These are phyloP conservation scores for Yamadazyma paraphyllophila DNA, from an alignment of 805 yeast species.

Conservation along the genomic window DNA sequence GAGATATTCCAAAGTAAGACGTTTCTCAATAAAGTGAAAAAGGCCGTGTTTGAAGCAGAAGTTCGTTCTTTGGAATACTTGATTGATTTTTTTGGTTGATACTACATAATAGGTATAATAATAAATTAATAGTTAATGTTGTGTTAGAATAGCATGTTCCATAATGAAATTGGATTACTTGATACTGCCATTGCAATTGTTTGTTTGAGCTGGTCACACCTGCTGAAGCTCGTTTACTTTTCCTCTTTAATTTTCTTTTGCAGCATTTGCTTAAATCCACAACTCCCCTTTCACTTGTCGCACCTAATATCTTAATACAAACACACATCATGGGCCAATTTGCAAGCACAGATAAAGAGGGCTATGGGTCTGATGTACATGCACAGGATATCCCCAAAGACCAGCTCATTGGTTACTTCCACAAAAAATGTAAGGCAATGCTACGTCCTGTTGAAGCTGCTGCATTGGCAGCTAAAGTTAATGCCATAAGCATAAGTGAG, in stretches of 20 bases:
- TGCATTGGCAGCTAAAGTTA: conserved; percentile 15
- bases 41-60: conserved; percentile 28
- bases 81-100: conserved; percentile 16
- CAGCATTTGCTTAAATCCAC: too few relatives aligned
- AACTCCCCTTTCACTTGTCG: neutral
- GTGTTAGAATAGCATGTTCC: neutral
- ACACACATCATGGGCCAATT: conserved; percentile 21
- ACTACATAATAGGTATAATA: neutral
- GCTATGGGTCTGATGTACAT: conserved; percentile 1
- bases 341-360: neutral
- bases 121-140: neutral
- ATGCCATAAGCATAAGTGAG: conserved; percentile 16
- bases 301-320: neutral
- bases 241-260: too few relatives aligned
- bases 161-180: too few relatives aligned
- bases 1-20: conserved; percentile 24
- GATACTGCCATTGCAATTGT: too few relatives aligned
- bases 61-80: conserved; percentile 29
- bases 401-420: conserved; percentile 18
- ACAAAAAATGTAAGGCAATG: conserved; percentile 14
- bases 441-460: conserved; percentile 21
- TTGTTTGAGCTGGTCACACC: too few relatives aligned
- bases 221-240: too few relatives aligned
- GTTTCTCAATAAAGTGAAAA: conserved; percentile 19
- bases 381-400: neutral